Evolutionary conservation across 2,329 filamentous ascomycete species (phyloP).

Genomic region (Fusarium sp.): DNA sequence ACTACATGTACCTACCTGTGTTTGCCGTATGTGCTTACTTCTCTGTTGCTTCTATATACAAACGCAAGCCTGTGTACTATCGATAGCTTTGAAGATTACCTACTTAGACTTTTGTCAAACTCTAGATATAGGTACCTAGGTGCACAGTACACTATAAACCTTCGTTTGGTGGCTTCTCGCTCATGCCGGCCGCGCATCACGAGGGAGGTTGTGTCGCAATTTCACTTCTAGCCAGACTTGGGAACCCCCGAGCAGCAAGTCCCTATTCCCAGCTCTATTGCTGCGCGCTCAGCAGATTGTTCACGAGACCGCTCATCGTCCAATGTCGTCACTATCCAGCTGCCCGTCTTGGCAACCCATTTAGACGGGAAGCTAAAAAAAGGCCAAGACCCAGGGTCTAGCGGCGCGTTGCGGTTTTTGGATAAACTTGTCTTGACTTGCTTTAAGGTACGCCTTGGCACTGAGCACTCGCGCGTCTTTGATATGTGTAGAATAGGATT

Average conservation of each 20-base stretch:
- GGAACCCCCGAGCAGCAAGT: neutral
- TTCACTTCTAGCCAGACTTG: slow-evolving; percentile 4
- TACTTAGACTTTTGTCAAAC: too few relatives aligned
- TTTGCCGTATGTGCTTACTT: too few relatives aligned
- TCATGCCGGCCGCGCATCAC: slow-evolving; percentile 18
- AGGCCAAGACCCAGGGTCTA: slow-evolving; percentile 32
- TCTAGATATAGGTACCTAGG: too few relatives aligned
- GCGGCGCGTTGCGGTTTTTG: slow-evolving; percentile 11
- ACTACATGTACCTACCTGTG: too few relatives aligned
- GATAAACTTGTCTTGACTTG: slow-evolving; percentile 12
- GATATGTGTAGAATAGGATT: neutral
- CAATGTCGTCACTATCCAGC: slow-evolving; percentile 18
- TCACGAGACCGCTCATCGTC: slow-evolving; percentile 15
- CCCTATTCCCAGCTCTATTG: slow-evolving; percentile 8
- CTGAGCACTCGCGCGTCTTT: slow-evolving; percentile 12
- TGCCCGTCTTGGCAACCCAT: slow-evolving; percentile 29
- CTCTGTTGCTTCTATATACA: too few relatives aligned
- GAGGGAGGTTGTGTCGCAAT: slow-evolving; percentile 35
- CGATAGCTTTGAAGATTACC: too few relatives aligned
- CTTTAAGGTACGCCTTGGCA: slow-evolving; percentile 34
- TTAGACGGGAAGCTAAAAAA: slow-evolving; percentile 13
- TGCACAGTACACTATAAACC: too few relatives aligned
- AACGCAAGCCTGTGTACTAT: too few relatives aligned
- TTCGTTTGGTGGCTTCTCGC: slow-evolving; percentile 34
- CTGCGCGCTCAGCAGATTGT: slow-evolving; percentile 14